Evolutionary conservation across 208 protist genomes (phyloP).

Genomic region (Leishmania major): DNA sequence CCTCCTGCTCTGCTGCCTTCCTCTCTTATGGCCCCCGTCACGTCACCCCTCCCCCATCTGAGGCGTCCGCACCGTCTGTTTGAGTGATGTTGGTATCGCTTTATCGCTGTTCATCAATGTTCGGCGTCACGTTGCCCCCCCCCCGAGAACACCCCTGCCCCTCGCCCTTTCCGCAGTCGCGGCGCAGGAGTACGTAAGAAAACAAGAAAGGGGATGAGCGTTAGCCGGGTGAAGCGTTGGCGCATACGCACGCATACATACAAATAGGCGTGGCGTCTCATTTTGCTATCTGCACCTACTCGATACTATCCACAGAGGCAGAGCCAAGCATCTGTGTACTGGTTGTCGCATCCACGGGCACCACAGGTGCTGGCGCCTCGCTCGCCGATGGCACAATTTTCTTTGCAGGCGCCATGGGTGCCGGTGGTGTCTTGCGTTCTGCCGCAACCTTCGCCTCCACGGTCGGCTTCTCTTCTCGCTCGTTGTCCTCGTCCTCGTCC

Average conservation of each 20-base stretch:
- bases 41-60: not conserved
- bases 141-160: not conserved
- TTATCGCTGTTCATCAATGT: not conserved
- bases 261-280: not conserved
- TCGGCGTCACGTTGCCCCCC: not conserved
- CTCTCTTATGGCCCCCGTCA: not conserved
- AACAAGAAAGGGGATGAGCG: not conserved
- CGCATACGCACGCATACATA: not conserved
- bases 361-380: not conserved
- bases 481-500: conserved; percentile 8
- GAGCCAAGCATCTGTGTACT: conserved; percentile 53
- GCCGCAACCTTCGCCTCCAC: not conserved
- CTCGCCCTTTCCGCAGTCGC: not conserved
- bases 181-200: not conserved
- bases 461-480: not conserved
- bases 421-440: not conserved
- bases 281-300: conserved; percentile 33
- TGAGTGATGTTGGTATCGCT: not conserved
- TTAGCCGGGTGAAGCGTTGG: not conserved
- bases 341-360: conserved; percentile 25
- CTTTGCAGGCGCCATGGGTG: not conserved
- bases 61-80: not conserved
- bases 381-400: conserved; percentile 2
- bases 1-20: not conserved
- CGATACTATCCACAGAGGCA: conserved; percentile 67